Base-by-base conservation (phyloP, 768 basidiomycete genomes). In the Auricularia sp. region DNA sequence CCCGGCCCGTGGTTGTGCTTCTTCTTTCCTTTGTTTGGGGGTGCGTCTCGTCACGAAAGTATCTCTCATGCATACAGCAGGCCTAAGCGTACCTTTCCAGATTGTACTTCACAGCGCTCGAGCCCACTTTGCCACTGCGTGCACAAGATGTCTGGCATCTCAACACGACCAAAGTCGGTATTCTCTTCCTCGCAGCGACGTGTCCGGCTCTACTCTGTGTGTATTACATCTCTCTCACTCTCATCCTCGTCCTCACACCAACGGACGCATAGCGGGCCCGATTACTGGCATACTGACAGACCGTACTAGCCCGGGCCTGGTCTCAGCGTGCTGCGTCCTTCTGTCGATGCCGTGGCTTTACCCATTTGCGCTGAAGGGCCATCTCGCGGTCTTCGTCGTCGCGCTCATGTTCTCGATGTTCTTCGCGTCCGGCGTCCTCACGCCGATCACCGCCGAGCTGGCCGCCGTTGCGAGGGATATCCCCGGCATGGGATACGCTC, bases 401-500 rank as follows among this genome's bases (percentile, higher is more conserved):
- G 67, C 76, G 21, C 74, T 82, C 62, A 84, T 81, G 1, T 51
- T 87, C 29, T 78, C 83, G 75, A 81, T 77, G 65, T 84, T 90
- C 69, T 89, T 87, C 71, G 75, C 80, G 1, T 82, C 85, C 2
- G 85, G 82, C 0, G 75, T 83, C 0, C 72, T 88, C 33, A 78
- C 88, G 3, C 87, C 88, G 0, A 65, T 89, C 18, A 87, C 81
- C 6, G 79, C 85, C 13, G 89, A 92, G 69, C 76, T 91, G 8
- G 88, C 89, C 13, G 75, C 80, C 8, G 83, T 88, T 0, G 78
- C 86, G 36, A 75, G 81, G 63, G 72, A 69, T 13, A 80, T 86
- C 24, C 80, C 82, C 44, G 88, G 88, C 3, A 78, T 91, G 44
- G 89, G 89, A 33, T 92, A 87, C 73, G 89, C 82, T 1, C 88